These are phyloP conservation scores for Nicotiana rustica DNA, from an alignment of 305 asterid species.

Conservation along the genomic window DNA sequence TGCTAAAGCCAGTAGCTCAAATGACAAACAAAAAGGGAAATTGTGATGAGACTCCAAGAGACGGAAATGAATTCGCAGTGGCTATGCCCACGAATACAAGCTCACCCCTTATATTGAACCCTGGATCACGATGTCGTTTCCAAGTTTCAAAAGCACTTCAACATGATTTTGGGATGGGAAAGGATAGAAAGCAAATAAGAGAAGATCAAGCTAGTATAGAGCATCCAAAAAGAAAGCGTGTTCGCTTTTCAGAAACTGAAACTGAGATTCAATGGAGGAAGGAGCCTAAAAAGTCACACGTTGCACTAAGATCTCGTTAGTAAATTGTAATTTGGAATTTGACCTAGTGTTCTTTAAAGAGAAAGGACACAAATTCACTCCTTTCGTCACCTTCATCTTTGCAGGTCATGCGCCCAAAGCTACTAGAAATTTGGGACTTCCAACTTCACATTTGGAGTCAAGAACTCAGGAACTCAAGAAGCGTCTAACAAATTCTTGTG, in stretches of 20 bases:
- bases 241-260: constrained; percentile 56
- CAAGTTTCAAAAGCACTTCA: constrained; percentile 43
- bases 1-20: constrained; percentile 23
- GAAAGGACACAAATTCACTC: background rate
- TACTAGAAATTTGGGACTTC: constrained; percentile 50
- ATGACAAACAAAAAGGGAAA: constrained; percentile 19
- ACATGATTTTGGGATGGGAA: constrained; percentile 46
- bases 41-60: constrained; percentile 41
- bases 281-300: constrained; percentile 47
- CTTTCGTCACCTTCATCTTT: constrained; percentile 36
- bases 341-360: constrained; percentile 4
- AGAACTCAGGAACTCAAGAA: constrained; percentile 52
- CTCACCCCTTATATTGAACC: constrained; percentile 38
- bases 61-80: constrained; percentile 41
- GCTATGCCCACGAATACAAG: constrained; percentile 44
- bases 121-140: constrained; percentile 26
- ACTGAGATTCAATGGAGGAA: constrained; percentile 42
- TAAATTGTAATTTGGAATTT: constrained; percentile 35
- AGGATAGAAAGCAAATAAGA: constrained; percentile 29
- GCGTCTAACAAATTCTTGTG: constrained; percentile 40
- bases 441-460: constrained; percentile 50
- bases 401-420: constrained; percentile 59
- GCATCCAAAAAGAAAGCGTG: constrained; percentile 55
- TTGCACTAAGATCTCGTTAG: constrained; percentile 57
- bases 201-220: constrained; percentile 37